These are phyloP conservation scores for Camillea tinctor DNA, from an alignment of 2,329 filamentous ascomycete genomes.

Conservation along the genomic window DNA sequence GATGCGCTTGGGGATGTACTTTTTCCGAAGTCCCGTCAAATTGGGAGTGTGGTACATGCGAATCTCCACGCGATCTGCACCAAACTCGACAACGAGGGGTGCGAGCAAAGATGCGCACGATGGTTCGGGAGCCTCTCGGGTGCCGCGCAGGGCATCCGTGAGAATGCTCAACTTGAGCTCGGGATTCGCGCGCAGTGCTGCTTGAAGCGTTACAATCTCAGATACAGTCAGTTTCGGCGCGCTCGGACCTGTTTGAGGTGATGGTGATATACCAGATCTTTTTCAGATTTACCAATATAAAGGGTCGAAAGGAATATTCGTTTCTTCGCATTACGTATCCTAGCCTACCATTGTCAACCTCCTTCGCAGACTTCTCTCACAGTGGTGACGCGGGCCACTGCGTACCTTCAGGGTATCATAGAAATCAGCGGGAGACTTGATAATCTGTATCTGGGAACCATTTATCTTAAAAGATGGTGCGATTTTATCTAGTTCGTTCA, in stretches of 20 bases:
- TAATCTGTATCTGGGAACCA: conserved; percentile 75
- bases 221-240: conserved; percentile 13
- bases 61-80: conserved; percentile 79
- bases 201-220: conserved; percentile 72
- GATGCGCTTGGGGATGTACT: conserved; percentile 79
- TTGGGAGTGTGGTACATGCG: conserved; percentile 99
- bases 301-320: conserved; percentile 93
- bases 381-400: not conserved
- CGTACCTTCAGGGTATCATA: conserved; percentile 84
- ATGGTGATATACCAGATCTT: conserved; percentile 64
- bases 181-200: conserved; percentile 72
- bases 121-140: conserved; percentile 79
- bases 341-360: conserved; percentile 50
- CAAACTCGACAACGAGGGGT: conserved; percentile 81
- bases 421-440: conserved; percentile 82
- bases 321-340: conserved; percentile 75
- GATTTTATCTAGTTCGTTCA: conserved; percentile 78
- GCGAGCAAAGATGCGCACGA: conserved; percentile 87
- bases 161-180: conserved; percentile 81
- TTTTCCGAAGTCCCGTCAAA: conserved; percentile 81
- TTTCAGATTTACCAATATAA: conserved; percentile 92
- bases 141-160: conserved; percentile 88
- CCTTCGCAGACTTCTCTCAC: not conserved
- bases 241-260: not conserved
- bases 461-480: conserved; percentile 87